Evolutionary conservation across 2,329 filamentous ascomycete species (phyloP), one percentile per base, ranked within the genome.

Genomic region (Ceratocystis papillata): DNA sequence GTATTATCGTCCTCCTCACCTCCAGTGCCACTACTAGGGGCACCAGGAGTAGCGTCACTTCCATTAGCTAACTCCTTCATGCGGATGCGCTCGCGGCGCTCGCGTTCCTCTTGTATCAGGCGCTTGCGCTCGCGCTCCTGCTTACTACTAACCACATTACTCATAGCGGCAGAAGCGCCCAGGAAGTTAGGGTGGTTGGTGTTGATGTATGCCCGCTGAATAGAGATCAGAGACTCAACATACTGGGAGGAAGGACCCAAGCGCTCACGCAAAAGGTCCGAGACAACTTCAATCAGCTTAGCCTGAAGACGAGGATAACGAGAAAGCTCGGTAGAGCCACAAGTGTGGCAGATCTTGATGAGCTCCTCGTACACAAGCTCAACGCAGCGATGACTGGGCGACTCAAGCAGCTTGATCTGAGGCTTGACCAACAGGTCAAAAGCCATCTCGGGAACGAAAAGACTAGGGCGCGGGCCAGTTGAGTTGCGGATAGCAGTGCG

Each of bases 131-230:
- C 93, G 71, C 91, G 87, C 70, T 99, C 94, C 74, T 97, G 91
- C 77, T 94, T 96, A 73, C 88, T 93, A 73, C 85, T 89, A 68
- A 99, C 95, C 60, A 99, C 93, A 61, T 94, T 91, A 70, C 90
- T 93, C 94, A 99, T 99, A 69, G 94, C 94, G 45, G 92, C 93
- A 25, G 94, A 93, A 17, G 94, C 94, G 57, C 94, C 94, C 17
- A 97, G 84, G 79, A 99, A 99, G 76, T 99, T 99, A 62, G 94
- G 94, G 74, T 99, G 94, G 73, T 99, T 99, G 53, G 94, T 99
- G 79, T 99, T 99, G 78, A 99, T 97, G 77, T 99, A 99, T 22
- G 94, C 94, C 70, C 94, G 85, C 77, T 99, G 94, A 68, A 99
- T 99, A 30, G 94, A 88, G 70, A 99, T 99, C 69, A 99, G 81